Conservation (phyloP, 1,284 basidiomycete species). For the Heterobasidion irregulare region DNA sequence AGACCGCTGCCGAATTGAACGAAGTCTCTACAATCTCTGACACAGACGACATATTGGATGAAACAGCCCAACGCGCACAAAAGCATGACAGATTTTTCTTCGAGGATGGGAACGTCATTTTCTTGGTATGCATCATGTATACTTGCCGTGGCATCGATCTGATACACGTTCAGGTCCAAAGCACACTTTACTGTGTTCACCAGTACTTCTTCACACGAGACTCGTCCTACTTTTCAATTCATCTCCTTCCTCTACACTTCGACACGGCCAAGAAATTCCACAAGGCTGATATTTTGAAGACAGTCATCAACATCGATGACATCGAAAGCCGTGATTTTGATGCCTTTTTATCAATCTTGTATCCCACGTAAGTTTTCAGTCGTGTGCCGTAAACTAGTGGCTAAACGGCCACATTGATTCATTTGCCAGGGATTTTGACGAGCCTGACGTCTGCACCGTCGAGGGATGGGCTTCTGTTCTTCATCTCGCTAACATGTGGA, state of each 20-base stretch:
- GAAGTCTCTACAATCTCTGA: too few species aligned
- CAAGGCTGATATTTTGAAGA: neutral
- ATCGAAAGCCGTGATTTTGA: constrained; percentile 8
- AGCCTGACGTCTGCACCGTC: constrained; percentile 1
- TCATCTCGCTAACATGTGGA: constrained; percentile 9
- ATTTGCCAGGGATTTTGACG: constrained; percentile 7
- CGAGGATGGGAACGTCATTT: constrained; percentile 3
- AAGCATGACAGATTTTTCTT: constrained; percentile 2
- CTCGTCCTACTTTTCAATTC: constrained; percentile 2
- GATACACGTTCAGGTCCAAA: constrained; percentile 2
- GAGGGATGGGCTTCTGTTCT: constrained; percentile 11
- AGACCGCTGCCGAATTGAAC: too few species aligned
- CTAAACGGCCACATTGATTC: neutral
- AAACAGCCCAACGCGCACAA: too few species aligned
- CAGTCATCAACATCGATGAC: neutral
- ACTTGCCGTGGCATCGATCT: neutral
- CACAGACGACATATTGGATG: too few species aligned
- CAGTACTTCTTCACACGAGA: constrained; percentile 8
- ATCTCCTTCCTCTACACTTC: neutral
- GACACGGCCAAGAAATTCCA: neutral
- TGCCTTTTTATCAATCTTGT: constrained; percentile 9
- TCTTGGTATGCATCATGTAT: neutral
- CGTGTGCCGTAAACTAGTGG: neutral
- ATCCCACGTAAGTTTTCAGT: constrained; percentile 8
- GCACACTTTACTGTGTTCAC: constrained; percentile 7